Conservation (phyloP, 2,329 filamentous ascomycete species). For the Alternaria burnsii region DNA sequence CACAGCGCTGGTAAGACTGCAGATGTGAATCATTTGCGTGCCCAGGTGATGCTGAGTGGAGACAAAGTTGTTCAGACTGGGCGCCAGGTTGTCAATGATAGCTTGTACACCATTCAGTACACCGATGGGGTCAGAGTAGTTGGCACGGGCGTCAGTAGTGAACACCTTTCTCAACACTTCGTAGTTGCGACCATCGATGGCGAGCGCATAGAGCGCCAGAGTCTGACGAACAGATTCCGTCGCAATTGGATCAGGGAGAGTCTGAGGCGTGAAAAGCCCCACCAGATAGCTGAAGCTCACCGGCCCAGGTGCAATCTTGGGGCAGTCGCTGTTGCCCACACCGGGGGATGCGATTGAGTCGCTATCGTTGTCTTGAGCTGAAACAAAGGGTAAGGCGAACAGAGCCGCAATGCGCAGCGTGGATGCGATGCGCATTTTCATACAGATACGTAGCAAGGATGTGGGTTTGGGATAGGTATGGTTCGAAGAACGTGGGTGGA, state of each 20-base stretch:
- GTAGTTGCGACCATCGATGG: not conserved
- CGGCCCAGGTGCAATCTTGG: not conserved
- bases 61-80: not conserved
- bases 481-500: constrained; percentile 5
- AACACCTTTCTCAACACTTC: not conserved
- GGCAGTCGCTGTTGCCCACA: not conserved
- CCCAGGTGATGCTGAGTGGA: not conserved
- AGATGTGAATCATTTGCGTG: not conserved
- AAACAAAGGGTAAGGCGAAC: not conserved
- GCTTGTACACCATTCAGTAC: not conserved
- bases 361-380: not conserved
- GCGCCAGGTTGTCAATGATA: not conserved
- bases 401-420: not conserved
- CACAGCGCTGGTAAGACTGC: not conserved
- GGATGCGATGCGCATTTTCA: not conserved
- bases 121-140: not conserved
- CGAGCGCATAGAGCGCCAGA: not conserved
- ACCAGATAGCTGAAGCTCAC: not conserved
- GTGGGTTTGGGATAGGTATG: not conserved
- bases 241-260: not conserved
- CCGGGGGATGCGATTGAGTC: not conserved
- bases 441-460: not conserved
- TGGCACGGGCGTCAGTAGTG: not conserved
- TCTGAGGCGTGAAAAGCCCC: not conserved
- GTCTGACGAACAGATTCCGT: not conserved